phyloP scores from a whole-genome alignment of 768 basidiomycete species.

The Psilocybe azurescens region DNA sequence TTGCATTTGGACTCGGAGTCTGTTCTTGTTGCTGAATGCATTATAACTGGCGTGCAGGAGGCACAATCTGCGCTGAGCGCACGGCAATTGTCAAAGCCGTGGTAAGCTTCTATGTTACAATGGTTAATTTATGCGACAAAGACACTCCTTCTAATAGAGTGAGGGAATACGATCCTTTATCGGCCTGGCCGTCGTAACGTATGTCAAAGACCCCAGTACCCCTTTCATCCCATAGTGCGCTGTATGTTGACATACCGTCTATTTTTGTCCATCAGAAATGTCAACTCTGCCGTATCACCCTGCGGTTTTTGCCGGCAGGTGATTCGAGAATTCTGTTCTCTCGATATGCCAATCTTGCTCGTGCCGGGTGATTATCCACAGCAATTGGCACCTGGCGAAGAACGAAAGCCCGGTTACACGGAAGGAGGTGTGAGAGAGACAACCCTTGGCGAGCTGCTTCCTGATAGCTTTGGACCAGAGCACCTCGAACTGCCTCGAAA shows the following conservation, averaged over 20 bases:
- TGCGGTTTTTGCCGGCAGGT: conserved; percentile 96
- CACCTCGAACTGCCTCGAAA: conserved; percentile 59
- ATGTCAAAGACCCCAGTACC: conserved; percentile 27
- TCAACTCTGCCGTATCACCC: conserved; percentile 71
- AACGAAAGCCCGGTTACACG: conserved; percentile 41
- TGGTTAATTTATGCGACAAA: background rate
- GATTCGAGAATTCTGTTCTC: conserved; percentile 82
- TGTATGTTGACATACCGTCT: background rate
- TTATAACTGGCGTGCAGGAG: conserved; percentile 56
- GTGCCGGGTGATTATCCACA: conserved; percentile 69
- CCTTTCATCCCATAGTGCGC: background rate
- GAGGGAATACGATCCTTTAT: conserved; percentile 74
- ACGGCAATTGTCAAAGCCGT: conserved; percentile 96
- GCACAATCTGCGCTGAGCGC: conserved; percentile 91
- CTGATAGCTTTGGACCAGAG: conserved; percentile 89
- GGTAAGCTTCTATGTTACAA: conserved; percentile 49
- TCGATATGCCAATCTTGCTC: conserved; percentile 74
- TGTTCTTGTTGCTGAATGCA: background rate
- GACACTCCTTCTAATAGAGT: conserved; percentile 53
- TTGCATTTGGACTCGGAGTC: background rate
- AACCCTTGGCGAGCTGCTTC: conserved; percentile 76
- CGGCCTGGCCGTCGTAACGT: conserved; percentile 85
- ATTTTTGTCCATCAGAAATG: conserved; percentile 56
- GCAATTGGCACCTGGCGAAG: conserved; percentile 34
- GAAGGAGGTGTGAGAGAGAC: conserved; percentile 65